Evolutionary conservation across 2,329 filamentous ascomycete species (phyloP).

Genomic region (Pseudofabraea citricarpa): DNA sequence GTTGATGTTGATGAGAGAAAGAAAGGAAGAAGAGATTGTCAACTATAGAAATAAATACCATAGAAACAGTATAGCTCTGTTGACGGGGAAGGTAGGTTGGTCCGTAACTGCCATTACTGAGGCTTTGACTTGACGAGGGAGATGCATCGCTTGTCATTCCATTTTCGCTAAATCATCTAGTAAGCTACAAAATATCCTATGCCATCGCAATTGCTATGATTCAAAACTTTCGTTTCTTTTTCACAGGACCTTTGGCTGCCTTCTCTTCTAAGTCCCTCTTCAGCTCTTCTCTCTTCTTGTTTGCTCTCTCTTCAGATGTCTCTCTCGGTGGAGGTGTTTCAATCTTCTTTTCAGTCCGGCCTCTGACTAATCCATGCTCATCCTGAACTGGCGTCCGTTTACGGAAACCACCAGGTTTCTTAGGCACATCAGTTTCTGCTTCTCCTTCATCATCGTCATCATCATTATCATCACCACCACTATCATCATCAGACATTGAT

Average conservation of each 20-base stretch:
- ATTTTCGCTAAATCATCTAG: no score
- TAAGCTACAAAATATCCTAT: no score
- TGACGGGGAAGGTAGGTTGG: no score
- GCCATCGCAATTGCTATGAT: neutral
- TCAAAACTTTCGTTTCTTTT: slow-evolving; percentile 30
- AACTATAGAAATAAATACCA: no score
- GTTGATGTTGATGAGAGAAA: no score
- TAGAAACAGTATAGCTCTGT: no score
- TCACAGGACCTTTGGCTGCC: slow-evolving; percentile 20
- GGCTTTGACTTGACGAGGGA: no score
- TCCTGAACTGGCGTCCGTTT: neutral
- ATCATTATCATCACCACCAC: neutral
- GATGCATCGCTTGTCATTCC: no score
- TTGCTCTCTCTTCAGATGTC: slow-evolving; percentile 25
- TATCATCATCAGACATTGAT: no score
- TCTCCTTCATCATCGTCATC: neutral
- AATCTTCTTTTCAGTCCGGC: slow-evolving; percentile 13
- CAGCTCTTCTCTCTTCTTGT: slow-evolving; percentile 23
- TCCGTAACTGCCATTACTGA: no score
- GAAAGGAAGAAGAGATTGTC: no score
- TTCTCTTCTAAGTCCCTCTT: slow-evolving; percentile 27
- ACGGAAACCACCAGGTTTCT: neutral
- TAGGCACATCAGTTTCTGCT: no score
- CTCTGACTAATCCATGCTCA: neutral
- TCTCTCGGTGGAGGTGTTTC: slow-evolving; percentile 15